Evolutionary conservation across 2,329 filamentous ascomycete species (phyloP), one percentile per base, ranked within the genome.

Genomic region (Phyllosticta citribraziliensis): DNA sequence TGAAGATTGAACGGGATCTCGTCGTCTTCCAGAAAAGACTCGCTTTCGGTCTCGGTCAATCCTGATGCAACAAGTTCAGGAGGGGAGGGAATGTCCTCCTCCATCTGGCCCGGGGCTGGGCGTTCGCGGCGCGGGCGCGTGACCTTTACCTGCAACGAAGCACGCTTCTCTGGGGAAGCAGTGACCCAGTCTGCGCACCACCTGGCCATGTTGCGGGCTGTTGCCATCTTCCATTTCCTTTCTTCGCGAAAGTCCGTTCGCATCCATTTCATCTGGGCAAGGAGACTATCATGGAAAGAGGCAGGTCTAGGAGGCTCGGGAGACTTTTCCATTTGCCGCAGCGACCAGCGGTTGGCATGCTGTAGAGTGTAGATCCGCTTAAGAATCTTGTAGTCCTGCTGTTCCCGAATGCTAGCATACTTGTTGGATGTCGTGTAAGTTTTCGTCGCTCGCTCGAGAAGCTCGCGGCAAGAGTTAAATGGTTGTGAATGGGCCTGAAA

Each of bases 181-280:
- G 82, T 80, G 47, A 91, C 82, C 84, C 90, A 99, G 66, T 93
- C 87, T 0, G 88, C 89, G 73, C 93, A 97, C 68, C 88, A 89
- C 68, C 86, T 80, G 1, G 91, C 94, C 63, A 96, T 79, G 62
- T 87, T 91, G 62, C 87, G 87, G 5, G 92, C 92, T 40, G 88
- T 83, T 2, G 88, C 84, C 70, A 85, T 86, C 75, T 97, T 97
- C 91, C 92, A 96, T 72, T 96, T 96, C 51, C 91, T 81, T 73
- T 97, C 94, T 74, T 97, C 90, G 57, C 88, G 84, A 69, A 97
- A 97, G 74, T 99, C 94, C 1, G 91, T 97, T 57, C 92, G 85
- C 90, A 99, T 95, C 93, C 93, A 97, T 73, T 92, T 96, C 83
- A 93, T 90, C 76, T 99, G 92, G 66, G 91, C 84, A 33, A 99